Evolutionary conservation across 768 basidiomycete species (phyloP), one percentile per base, ranked within the genome.

Genomic region (Phlebiopsis gigantea): DNA sequence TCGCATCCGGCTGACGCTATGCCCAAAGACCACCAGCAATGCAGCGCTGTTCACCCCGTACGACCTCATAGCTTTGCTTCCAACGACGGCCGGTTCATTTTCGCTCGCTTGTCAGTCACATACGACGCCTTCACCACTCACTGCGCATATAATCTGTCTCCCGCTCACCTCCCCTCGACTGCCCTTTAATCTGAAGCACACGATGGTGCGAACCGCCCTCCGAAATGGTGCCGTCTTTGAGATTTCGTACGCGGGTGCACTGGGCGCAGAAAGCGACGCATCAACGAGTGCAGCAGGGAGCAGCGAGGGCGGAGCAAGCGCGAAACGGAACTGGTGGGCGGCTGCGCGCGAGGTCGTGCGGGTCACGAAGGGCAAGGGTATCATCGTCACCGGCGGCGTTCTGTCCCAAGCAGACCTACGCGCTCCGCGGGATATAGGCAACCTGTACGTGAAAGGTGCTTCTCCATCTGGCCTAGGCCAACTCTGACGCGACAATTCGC

Each of bases 291-390:
- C 74, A 15, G 75, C 79, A 12, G 78, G 79, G 5, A 79, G 71
- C 2, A 80, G 75, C 15, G 83, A 84, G 56, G 77, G 73, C 28
- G 84, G 81, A 0, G 64, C 75, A 2, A 69, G 68, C 8, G 80
- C 82, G 4, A 89, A 88, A 71, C 73, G 88, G 41, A 90, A 92
- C 61, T 90, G 90, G 91, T 90, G 92, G 92, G 83, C 87, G 0
- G 77, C 82, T 0, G 82, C 89, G 10, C 74, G 85, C 30, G 92
- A 95, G 69, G 74, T 94, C 2, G 77, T 83, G 17, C 78, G 92
- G 1, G 90, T 91, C 1, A 87, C 90, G 2, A 90, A 90, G 61
- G 90, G 91, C 0, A 89, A 84, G 65, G 86, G 83, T 0, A 66
- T 93, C 52, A 66, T 95, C 12, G 74, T 92, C 6, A 87, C 86